Evolutionary conservation across 2,329 filamentous ascomycete species (phyloP).

Genomic region (Nannizzia gypsea): DNA sequence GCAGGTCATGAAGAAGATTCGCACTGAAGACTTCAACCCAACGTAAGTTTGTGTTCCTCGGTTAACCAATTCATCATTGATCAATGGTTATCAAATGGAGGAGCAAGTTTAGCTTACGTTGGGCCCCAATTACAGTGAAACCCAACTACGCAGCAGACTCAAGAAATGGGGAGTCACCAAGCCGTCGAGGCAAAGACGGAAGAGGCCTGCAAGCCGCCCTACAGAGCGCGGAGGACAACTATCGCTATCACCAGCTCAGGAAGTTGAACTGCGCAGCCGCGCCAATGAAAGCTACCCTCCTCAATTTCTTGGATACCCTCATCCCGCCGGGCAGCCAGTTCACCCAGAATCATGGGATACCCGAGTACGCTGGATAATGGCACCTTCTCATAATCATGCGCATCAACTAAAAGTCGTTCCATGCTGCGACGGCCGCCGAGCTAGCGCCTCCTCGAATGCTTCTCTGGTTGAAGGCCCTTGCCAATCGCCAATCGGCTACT

Average conservation of each 20-base stretch:
- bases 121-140: slow-evolving; percentile 24
- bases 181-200: slow-evolving; percentile 33
- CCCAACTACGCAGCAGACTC: slow-evolving; percentile 33
- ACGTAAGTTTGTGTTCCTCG: slow-evolving; percentile 22
- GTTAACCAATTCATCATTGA: background rate
- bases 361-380: background rate
- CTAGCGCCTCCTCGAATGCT: background rate
- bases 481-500: background rate
- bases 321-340: background rate
- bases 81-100: background rate
- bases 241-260: background rate
- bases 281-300: background rate
- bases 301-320: background rate
- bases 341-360: background rate
- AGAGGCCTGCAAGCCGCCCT: slow-evolving; percentile 19
- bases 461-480: background rate
- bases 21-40: slow-evolving; percentile 32
- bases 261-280: background rate
- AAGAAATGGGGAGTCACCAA: slow-evolving; percentile 38
- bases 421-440: background rate
- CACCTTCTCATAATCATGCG: background rate
- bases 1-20: slow-evolving; percentile 35
- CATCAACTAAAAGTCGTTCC: background rate
- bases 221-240: background rate
- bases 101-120: background rate